Base-by-base conservation (phyloP, 2,329 filamentous ascomycete genomes). In the Aspergillus sp. region DNA sequence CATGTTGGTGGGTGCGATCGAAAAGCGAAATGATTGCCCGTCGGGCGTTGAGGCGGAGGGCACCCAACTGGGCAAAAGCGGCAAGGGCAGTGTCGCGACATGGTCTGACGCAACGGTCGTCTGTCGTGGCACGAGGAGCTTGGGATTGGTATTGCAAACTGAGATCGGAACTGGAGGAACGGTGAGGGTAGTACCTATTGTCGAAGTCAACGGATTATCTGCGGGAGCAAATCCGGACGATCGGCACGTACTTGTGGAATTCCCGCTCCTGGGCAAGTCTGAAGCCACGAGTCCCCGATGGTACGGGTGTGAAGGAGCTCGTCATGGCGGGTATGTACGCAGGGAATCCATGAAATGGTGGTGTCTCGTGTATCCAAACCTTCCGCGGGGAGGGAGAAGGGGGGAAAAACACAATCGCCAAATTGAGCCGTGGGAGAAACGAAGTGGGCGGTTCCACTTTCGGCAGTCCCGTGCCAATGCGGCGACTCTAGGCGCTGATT, bases 1-100 rank as follows among this genome's bases (percentile, higher is more conserved):
- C 60, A 48, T 77, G 69, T 46, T 80, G 75, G 37, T 67, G 54
- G 5, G 64, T 61, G 5, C 58, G 59, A 48, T 77, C 76, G 47
- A 80, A 78, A 12, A 80, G 60, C 1, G 76, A 79, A 38, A 80
- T 66, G 13, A 78, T 51, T 10, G 67, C 61, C 28, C 74, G 67
- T 13, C 63, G 57, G 5, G 63, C 65, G n/a, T 67, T 61, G 4
- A 77, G 60, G 9, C 70, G 67, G 41, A 70, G 58, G 5, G 69
- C 63, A 1, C 66, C 75, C 5, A 79, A 65, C 52, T 79, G 74
- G 13, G 75, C 74, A 40, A 78, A 69, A 5, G 72, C 69, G 1
- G 73, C 76, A 35, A 80, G 62, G 40, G 61, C 54, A 8, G 57
- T 49, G 39, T 68, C 64, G 9, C 47, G 49, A 0, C 58, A 65